Base-by-base conservation (phyloP, 768 basidiomycete genomes). In the Lentinus tigrinus region DNA sequence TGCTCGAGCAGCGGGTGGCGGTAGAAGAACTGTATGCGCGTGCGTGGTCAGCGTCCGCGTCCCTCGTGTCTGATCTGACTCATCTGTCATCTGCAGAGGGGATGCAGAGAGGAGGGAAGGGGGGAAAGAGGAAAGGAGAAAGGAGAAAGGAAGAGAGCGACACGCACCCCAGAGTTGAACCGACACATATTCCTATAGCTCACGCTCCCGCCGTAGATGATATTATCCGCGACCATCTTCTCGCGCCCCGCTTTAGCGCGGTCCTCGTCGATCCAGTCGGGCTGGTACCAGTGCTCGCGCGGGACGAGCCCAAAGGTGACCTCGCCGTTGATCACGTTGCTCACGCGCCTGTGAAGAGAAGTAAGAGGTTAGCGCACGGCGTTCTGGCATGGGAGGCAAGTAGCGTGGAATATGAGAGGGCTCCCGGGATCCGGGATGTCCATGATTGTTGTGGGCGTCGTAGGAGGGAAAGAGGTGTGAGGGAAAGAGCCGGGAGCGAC, bases 101-200 rank as follows among this genome's bases (percentile, higher is more conserved):
- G n/a, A n/a, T n/a, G n/a, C n/a, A n/a, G n/a, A n/a, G n/a, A n/a
- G n/a, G n/a, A n/a, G n/a, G n/a, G n/a, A n/a, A n/a, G n/a, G n/a
- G n/a, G n/a, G n/a, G n/a, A n/a, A n/a, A n/a, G n/a, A n/a, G n/a
- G n/a, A n/a, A n/a, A n/a, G n/a, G n/a, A n/a, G n/a, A n/a, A n/a
- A n/a, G n/a, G n/a, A n/a, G n/a, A n/a, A n/a, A n/a, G n/a, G n/a
- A n/a, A n/a, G n/a, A n/a, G n/a, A n/a, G n/a, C n/a, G n/a, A n/a
- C n/a, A 69, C 81, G 58, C 62, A 85, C 84, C 2, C 85, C 87
- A 1, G 85, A 88, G 69, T 88, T 87, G 72, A 82, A 90, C 37
- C 88, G 77, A 68, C 88, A 89, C 88, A 90, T 89, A 54, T 88
- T 87, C n/a, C 86, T 79, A 63, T 90, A 88, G n/a, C 47, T 36